A percentile compares a stretch with the other conserved stretches of the same genome.
Evolutionary conservation across 148 eudicot species (phyloP).

Genomic region (Vaccinium darrowii): DNA sequence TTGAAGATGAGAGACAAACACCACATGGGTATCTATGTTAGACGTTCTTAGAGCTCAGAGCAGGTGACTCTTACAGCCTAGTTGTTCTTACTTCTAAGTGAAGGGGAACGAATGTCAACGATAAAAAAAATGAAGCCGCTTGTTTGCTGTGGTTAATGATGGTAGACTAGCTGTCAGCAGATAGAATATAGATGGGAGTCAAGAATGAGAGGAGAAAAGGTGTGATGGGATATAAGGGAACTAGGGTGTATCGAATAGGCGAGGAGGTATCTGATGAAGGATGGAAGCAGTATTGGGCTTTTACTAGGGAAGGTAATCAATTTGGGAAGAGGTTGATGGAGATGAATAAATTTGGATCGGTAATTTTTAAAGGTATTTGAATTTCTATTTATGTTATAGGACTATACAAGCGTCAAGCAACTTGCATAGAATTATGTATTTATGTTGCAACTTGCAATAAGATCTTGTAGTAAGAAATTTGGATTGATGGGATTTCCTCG

Average conservation of each 20-base stretch:
- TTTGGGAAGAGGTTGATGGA: not conserved
- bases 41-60: not conserved
- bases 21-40: not conserved
- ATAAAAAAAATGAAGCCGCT: not conserved
- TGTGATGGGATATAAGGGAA: not conserved
- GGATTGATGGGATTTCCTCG: not conserved
- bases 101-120: not conserved
- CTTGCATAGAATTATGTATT: not conserved
- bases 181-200: not conserved
- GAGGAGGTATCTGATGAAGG: not conserved
- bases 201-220: not conserved
- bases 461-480: not conserved
- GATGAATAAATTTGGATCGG: not conserved
- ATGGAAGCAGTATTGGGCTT: not conserved
- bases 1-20: not conserved
- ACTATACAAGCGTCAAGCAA: not conserved
- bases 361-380: not conserved
- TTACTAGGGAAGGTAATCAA: not conserved
- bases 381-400: not conserved
- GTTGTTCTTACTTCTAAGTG: not conserved
- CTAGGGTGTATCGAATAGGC: not conserved
- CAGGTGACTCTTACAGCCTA: not conserved
- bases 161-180: not conserved
- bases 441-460: not conserved
- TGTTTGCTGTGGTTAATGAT: not conserved